phyloP scores from a whole-genome alignment of 2,329 filamentous ascomycete genomes.

The Didymella lethalis region DNA sequence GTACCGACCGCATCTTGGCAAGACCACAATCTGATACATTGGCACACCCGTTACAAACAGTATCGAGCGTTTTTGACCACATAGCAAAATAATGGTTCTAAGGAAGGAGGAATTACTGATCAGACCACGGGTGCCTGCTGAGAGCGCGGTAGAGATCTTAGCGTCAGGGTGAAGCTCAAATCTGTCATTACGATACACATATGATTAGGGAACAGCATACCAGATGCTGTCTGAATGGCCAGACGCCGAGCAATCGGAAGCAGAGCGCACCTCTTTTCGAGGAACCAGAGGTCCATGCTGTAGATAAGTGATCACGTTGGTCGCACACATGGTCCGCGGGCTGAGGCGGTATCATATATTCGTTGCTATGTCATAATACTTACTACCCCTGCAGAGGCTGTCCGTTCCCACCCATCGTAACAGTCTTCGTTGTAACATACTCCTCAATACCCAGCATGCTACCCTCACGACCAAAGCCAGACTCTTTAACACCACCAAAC shows the following conservation, averaged over 20 bases:
- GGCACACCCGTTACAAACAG: neutral
- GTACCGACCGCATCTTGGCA: neutral
- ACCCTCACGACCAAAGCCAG: constrained; percentile 61
- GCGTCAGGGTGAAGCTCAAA: neutral
- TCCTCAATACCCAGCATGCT: constrained; percentile 60
- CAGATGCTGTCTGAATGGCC: neutral
- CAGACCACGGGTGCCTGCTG: neutral
- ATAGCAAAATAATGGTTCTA: neutral
- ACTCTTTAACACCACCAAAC: constrained; percentile 60
- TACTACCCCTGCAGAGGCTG: constrained; percentile 60
- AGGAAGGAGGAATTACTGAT: neutral
- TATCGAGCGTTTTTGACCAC: neutral
- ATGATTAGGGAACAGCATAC: neutral
- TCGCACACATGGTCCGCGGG: neutral
- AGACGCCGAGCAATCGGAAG: neutral
- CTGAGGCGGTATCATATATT: constrained; percentile 2
- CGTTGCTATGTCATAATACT: neutral
- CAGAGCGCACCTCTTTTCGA: neutral
- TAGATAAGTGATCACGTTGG: neutral
- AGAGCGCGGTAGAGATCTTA: neutral
- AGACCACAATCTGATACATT: neutral
- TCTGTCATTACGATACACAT: neutral
- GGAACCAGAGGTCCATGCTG: neutral
- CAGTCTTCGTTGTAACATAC: constrained; percentile 58
- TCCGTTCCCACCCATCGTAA: constrained; percentile 68